Evolutionary conservation across 106 monocot species (phyloP).

Genomic region (Dendrobium nobile): DNA sequence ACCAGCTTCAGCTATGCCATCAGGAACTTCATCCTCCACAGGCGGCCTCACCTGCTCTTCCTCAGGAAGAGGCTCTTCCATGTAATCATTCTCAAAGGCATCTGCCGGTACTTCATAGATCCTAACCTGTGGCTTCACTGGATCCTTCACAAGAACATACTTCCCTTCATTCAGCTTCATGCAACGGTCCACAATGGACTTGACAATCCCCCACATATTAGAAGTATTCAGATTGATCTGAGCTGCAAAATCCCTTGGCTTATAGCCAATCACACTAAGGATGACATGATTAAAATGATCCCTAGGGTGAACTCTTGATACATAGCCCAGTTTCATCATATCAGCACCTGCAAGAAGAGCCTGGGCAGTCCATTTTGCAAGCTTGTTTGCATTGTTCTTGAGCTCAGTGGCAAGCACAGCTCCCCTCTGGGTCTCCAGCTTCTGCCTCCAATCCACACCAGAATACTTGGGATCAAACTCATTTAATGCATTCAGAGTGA

Average conservation of each 20-base stretch:
- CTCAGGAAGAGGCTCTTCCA: conserved; percentile 96
- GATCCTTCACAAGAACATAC: conserved; percentile 98
- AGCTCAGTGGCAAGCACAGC: no score
- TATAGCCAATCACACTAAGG: conserved; percentile 80
- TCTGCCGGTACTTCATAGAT: conserved; percentile 91
- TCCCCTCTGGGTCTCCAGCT: no score
- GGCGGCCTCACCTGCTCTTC: conserved; percentile 88
- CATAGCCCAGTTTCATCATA: conserved; percentile 97
- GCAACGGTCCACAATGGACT: conserved; percentile 90
- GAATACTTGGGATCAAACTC: no score
- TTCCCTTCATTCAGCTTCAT: conserved; percentile 99
- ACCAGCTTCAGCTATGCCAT: conserved; percentile 20
- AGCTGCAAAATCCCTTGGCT: conserved; percentile 85
- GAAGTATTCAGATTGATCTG: conserved; percentile 91
- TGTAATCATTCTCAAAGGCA: conserved; percentile 96
- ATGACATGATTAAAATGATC: conserved; percentile 88
- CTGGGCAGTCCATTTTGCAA: no score
- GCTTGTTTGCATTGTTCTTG: no score
- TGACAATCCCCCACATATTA: conserved; percentile 98
- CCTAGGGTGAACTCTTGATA: conserved; percentile 73
- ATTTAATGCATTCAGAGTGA: no score
- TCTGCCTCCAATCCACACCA: no score
- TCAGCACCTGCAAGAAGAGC: no score
- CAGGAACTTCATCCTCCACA: conserved; percentile 35
- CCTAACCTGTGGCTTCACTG: conserved; percentile 86